Conservation (phyloP, 2,329 filamentous ascomycete genomes). For the Fusarium nurragi region DNA sequence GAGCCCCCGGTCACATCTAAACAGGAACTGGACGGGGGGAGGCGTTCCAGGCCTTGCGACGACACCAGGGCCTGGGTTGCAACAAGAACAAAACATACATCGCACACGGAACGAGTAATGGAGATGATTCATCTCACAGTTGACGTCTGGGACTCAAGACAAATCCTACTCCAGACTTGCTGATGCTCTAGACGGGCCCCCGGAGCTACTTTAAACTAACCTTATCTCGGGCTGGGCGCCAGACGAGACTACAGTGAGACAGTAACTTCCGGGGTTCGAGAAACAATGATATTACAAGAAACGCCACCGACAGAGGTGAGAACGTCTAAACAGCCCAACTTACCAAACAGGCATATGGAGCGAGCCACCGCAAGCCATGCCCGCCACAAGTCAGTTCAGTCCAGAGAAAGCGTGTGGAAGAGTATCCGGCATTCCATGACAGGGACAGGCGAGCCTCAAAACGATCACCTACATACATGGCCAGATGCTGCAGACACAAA, state of each 20-base stretch:
- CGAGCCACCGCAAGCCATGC: slow-evolving; percentile 11
- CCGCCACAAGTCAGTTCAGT: no score
- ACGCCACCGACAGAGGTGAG: slow-evolving; percentile 31
- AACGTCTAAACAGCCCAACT: no score
- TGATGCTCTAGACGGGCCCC: slow-evolving; percentile 12
- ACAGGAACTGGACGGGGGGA: slow-evolving; percentile 17
- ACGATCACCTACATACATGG: slow-evolving; percentile 19
- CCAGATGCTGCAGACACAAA: not conserved
- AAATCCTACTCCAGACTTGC: slow-evolving; percentile 12
- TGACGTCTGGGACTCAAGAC: slow-evolving; percentile 35
- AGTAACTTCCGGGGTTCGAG: slow-evolving; percentile 13
- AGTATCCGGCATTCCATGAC: slow-evolving; percentile 1
- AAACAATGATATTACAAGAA: slow-evolving; percentile 13
- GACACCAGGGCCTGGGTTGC: slow-evolving; percentile 19
- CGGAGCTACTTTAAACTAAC: slow-evolving; percentile 8
- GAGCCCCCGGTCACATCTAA: not conserved
- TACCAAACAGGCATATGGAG: slow-evolving; percentile 35
- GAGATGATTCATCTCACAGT: slow-evolving; percentile 27
- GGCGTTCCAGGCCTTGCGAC: slow-evolving; percentile 29
- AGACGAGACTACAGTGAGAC: slow-evolving; percentile 31
- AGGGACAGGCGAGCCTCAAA: slow-evolving; percentile 24
- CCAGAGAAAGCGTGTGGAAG: not conserved
- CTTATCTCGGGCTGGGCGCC: slow-evolving; percentile 10
- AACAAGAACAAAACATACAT: slow-evolving; percentile 35
- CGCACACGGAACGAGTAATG: slow-evolving; percentile 25